These are phyloP conservation scores for Lactarius pseudohatsudake DNA, from an alignment of 768 basidiomycete genomes.

Conservation along the genomic window DNA sequence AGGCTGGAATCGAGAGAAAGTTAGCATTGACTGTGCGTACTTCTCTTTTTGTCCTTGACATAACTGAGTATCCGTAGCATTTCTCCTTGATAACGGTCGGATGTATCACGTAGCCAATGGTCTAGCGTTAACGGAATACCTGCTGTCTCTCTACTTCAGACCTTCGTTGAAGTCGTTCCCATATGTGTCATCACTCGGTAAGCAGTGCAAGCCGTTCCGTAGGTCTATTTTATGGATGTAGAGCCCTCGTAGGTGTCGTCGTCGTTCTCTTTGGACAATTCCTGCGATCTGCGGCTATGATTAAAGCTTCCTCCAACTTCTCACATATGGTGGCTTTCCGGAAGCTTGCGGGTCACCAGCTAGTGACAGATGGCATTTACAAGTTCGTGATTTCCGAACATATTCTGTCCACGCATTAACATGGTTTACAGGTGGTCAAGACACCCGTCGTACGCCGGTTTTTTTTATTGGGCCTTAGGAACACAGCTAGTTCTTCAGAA, in stretches of 20 bases:
- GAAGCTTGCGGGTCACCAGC: constrained; percentile 69
- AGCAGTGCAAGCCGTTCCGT: constrained; percentile 28
- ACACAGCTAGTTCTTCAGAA: constrained; percentile 93
- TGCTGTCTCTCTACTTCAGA: constrained; percentile 64
- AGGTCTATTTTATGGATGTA: neutral
- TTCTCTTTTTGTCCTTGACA: neutral
- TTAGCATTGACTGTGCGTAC: constrained; percentile 86
- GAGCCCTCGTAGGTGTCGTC: constrained; percentile 51
- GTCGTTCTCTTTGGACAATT: constrained; percentile 70
- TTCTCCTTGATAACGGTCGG: constrained; percentile 85
- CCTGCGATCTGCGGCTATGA: constrained; percentile 91
- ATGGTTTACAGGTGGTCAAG: constrained; percentile 63
- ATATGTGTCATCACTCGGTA: constrained; percentile 63
- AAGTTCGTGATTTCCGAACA: constrained; percentile 50
- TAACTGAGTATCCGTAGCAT: constrained; percentile 56
- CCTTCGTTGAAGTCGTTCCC: constrained; percentile 61
- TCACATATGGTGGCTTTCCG: constrained; percentile 81
- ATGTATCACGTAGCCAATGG: constrained; percentile 85
- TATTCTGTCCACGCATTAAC: constrained; percentile 10
- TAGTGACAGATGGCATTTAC: constrained; percentile 91
- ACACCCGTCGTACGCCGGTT: constrained; percentile 96
- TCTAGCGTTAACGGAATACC: constrained; percentile 76
- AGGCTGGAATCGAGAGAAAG: constrained; percentile 91
- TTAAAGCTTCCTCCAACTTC: constrained; percentile 91
- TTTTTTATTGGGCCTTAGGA: constrained; percentile 97